Evolutionary conservation across 2,329 filamentous ascomycete genomes (phyloP).

Genomic region (Xylariaceae sp.): DNA sequence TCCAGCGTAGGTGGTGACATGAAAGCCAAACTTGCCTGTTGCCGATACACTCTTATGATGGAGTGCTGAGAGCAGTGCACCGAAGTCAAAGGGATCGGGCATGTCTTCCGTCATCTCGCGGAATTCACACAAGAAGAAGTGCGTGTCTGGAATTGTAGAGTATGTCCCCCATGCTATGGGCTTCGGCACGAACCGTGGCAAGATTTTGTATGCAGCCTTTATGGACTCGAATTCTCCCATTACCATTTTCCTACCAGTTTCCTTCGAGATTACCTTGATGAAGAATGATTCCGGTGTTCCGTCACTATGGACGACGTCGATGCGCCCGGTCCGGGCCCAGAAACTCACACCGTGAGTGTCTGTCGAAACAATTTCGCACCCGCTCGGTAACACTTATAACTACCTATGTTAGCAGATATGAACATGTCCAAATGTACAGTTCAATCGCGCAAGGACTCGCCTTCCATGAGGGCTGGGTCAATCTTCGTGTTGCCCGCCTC

Average conservation of each 20-base stretch:
- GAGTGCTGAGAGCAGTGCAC: neutral
- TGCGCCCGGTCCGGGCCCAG: neutral
- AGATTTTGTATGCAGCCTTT: neutral
- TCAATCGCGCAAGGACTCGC: neutral
- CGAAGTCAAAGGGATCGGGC: neutral
- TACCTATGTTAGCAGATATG: too few species aligned
- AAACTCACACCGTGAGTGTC: neutral
- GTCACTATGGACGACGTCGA: neutral
- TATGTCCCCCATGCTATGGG: neutral
- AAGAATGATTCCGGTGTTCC: neutral
- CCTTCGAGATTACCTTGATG: neutral
- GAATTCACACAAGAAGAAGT: neutral
- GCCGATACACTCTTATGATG: neutral
- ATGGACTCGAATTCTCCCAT: neutral
- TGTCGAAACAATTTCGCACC: neutral
- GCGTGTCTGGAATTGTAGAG: neutral
- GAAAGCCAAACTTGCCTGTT: neutral
- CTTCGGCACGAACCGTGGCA: neutral
- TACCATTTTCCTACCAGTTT: neutral
- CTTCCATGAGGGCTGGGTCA: neutral
- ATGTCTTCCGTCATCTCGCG: neutral
- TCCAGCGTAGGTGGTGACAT: neutral
- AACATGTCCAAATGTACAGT: neutral
- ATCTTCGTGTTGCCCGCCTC: neutral
- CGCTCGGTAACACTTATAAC: neutral